phyloP scores from a whole-genome alignment of 345 rosid genomes.

The Eucalyptus sideroxylon region DNA sequence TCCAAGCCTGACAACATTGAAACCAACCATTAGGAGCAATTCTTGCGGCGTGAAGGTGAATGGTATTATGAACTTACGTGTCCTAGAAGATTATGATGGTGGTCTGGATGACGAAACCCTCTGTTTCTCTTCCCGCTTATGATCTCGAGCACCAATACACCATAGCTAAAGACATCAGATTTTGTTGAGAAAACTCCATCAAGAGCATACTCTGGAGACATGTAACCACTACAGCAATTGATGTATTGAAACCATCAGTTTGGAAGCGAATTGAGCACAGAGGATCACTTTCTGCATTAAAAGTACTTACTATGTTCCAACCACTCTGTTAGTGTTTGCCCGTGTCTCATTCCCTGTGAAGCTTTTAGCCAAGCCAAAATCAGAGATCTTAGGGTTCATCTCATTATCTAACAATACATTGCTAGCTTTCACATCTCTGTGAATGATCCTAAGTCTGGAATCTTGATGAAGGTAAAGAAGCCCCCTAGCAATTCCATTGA shows the following conservation, averaged over 20 bases:
- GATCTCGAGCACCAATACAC: constrained; percentile 21
- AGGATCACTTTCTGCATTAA: not conserved
- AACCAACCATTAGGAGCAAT: not conserved
- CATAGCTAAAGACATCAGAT: constrained; percentile 29
- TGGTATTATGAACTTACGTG: not conserved
- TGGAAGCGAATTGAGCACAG: not conserved
- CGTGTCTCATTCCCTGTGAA: constrained; percentile 5
- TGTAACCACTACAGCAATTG: constrained; percentile 16
- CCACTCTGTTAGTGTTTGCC: constrained; percentile 1
- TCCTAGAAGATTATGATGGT: constrained; percentile 18
- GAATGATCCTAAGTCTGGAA: constrained; percentile 11
- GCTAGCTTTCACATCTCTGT: constrained; percentile 17
- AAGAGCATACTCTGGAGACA: constrained; percentile 36
- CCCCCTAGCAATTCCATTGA: constrained; percentile 9
- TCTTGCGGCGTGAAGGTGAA: not conserved
- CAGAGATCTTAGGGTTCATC: constrained; percentile 14
- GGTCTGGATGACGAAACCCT: constrained; percentile 12
- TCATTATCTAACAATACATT: constrained; percentile 7
- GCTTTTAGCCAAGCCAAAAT: constrained; percentile 12
- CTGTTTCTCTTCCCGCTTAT: constrained; percentile 11
- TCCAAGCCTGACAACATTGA: constrained; percentile 23
- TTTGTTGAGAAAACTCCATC: constrained; percentile 21
- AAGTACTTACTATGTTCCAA: constrained; percentile 15
- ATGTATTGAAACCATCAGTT: not conserved
- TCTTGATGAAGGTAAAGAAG: constrained; percentile 17